Conservation (phyloP, 2,329 filamentous ascomycete genomes). For the Fusarium pilosicola region DNA sequence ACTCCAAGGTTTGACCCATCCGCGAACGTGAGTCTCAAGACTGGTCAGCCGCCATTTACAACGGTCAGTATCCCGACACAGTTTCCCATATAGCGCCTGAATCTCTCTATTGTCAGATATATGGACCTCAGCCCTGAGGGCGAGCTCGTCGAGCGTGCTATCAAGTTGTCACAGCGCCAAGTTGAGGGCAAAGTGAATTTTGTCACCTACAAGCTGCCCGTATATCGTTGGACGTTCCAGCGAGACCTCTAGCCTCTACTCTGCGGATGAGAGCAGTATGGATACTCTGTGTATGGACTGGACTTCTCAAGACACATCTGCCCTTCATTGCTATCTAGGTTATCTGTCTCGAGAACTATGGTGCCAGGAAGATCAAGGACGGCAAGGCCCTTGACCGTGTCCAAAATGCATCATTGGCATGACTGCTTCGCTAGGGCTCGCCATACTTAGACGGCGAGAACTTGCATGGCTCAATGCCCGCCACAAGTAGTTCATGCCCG, state of each 20-base stretch:
- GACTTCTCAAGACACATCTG: constrained; percentile 73
- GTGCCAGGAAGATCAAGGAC: constrained; percentile 46
- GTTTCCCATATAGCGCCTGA: neutral
- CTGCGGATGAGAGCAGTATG: constrained; percentile 59
- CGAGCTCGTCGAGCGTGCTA: constrained; percentile 70
- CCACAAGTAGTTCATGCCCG: neutral
- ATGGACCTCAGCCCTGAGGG: constrained; percentile 63
- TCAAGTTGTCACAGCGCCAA: constrained; percentile 67
- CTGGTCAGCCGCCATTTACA: constrained; percentile 49
- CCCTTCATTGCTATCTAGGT: constrained; percentile 64
- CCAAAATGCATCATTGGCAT: neutral
- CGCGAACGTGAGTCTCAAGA: constrained; percentile 66
- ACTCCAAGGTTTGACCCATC: constrained; percentile 63
- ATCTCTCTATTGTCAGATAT: neutral
- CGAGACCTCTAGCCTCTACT: constrained; percentile 62
- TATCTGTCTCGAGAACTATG: constrained; percentile 58
- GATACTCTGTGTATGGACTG: constrained; percentile 67
- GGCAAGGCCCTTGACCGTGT: constrained; percentile 52
- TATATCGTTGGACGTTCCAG: constrained; percentile 59
- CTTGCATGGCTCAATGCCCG: neutral
- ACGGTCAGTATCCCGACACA: neutral
- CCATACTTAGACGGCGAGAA: neutral
- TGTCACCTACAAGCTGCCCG: constrained; percentile 54
- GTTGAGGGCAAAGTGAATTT: constrained; percentile 47
- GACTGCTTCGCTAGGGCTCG: neutral